Base-by-base conservation (phyloP, 2,329 filamentous ascomycete genomes). In the Ophiostoma pallidulum region DNA sequence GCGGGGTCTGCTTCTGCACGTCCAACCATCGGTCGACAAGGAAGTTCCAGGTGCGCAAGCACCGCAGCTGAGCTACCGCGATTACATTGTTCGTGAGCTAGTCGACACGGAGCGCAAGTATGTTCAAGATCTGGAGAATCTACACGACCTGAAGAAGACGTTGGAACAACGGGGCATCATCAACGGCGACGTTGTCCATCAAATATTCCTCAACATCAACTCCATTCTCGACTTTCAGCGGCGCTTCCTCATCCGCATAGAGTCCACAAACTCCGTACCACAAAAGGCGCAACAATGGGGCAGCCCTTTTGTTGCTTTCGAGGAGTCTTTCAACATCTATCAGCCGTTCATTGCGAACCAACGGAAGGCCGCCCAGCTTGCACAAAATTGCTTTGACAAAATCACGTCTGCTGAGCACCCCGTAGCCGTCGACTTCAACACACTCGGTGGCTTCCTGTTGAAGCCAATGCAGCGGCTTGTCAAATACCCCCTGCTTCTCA, bases 271-370 rank as follows among this genome's bases (percentile, higher is more conserved):
- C 60, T 89, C 86, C 4, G 78, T 88, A 66, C 77, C 86, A 0
- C 75, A 83, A 52, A 68, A 75, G 4, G 73, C 78, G 52, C 92
- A 98, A 63, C 85, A 91, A 62, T 98, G 92, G 92, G 92, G 92
- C n/a, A 75, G 80, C n/a, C 78, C 94, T 0, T 97, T 97, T 61
- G 76, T 85, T 13, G 73, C 81, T 13, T 89, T 91, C 61, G 87
- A 92, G 62, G 86, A 92, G 50, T 79, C 82, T 0, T 96, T 98
- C 64, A 80, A 84, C 53, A 90, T 95, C 51, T 98, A 98, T 63
- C 87, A 95, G 59, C 90, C 90, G 2, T 98, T 97, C 59, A 97
- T 97, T 57, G 88, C 92, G 29, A 98, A 98, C 61, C 91, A 96
- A 67, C 82, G 87, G 56, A 90, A 88, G 61, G 94, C 91, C 50